Evolutionary conservation across 148 eudicot genomes (phyloP).

Genomic region (Fagopyrum tataricum): DNA sequence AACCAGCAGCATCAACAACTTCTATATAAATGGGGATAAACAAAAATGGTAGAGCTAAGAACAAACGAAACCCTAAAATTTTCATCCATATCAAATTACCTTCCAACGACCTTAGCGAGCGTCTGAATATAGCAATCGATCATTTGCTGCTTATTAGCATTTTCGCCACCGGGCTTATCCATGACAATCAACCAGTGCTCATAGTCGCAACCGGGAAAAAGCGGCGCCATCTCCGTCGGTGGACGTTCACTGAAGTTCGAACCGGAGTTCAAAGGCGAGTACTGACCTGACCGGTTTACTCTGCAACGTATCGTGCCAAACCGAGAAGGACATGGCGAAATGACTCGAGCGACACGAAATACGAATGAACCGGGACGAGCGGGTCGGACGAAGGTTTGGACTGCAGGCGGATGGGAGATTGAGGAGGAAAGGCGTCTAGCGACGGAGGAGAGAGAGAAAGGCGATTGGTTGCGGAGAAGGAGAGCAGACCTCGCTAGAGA

Average conservation of each 20-base stretch:
- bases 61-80: slow-evolving; percentile 6
- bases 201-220: slow-evolving; percentile 71
- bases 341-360: slow-evolving; percentile 28
- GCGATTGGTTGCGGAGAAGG: slow-evolving; percentile 24
- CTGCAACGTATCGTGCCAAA: slow-evolving; percentile 40
- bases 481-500: slow-evolving; percentile 27
- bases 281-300: slow-evolving; percentile 46
- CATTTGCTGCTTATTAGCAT: slow-evolving; percentile 55
- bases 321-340: slow-evolving; percentile 20
- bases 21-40: neutral
- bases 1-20: neutral
- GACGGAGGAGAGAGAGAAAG: slow-evolving; percentile 19
- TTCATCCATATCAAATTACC: slow-evolving; percentile 20
- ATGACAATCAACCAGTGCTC: slow-evolving; percentile 82
- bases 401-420: slow-evolving; percentile 22
- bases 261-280: slow-evolving; percentile 60
- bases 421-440: slow-evolving; percentile 36
- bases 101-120: slow-evolving; percentile 59
- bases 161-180: slow-evolving; percentile 73
- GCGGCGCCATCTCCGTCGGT: slow-evolving; percentile 76
- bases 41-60: neutral
- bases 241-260: slow-evolving; percentile 61
- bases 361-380: slow-evolving; percentile 19
- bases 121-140: slow-evolving; percentile 57
- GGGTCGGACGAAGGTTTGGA: slow-evolving; percentile 22